phyloP scores from a whole-genome alignment of 2,329 filamentous ascomycete genomes.

The Zymoseptoria passerinii region DNA sequence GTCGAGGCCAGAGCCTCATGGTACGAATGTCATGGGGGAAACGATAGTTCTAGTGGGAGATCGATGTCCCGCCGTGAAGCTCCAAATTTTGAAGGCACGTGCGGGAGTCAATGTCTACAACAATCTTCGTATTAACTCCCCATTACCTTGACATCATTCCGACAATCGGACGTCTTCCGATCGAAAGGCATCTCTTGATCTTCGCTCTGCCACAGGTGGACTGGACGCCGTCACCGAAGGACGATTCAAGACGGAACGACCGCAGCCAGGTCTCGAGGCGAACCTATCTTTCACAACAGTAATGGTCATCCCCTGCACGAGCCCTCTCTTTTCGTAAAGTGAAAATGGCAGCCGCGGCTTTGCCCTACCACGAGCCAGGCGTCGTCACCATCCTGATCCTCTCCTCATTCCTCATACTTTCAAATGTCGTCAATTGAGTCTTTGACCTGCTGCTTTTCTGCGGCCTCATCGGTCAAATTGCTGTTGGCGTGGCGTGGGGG shows the following conservation, averaged over 20 bases:
- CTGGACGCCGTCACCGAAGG: too few species aligned
- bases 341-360: slow-evolving; percentile 4
- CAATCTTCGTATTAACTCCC: too few species aligned
- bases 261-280: neutral
- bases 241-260: too few species aligned
- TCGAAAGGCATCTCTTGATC: too few species aligned
- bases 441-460: slow-evolving; percentile 29
- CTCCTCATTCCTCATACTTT: slow-evolving; percentile 47
- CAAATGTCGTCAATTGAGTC: slow-evolving; percentile 17
- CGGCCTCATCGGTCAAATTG: slow-evolving; percentile 62
- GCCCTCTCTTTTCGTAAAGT: neutral
- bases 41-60: neutral
- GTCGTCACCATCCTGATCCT: slow-evolving; percentile 53
- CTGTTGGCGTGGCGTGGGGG: slow-evolving; percentile 63
- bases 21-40: neutral
- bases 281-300: neutral
- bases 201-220: too few species aligned
- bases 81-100: neutral
- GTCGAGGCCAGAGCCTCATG: neutral
- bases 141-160: too few species aligned
- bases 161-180: too few species aligned
- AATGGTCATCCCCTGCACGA: neutral
- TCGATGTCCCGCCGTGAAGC: neutral
- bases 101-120: too few species aligned
- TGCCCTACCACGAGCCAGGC: slow-evolving; percentile 24